Percentiles rank a stretch among this genome's conserved stretches.
Conservation (phyloP, 225 moss, liverwort and hornwort species). For the Anthoceros angustus region DNA sequence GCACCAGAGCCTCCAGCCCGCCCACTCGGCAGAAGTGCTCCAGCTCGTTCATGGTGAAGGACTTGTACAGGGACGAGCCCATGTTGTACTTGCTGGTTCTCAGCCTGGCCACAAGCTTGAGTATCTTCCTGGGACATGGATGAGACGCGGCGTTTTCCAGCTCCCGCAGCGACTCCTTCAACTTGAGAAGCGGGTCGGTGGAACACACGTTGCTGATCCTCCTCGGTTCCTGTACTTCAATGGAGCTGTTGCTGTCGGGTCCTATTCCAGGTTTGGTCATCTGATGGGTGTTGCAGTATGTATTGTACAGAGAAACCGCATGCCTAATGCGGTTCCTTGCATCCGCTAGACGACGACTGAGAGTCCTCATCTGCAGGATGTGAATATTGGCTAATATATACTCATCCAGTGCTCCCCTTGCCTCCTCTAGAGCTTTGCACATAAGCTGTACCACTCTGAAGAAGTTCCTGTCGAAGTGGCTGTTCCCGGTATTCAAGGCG, state of each 20-base stretch:
- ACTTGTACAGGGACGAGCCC: constrained; percentile 6
- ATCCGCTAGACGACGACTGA: constrained; percentile 8
- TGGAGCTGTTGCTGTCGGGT: neutral
- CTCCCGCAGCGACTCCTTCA: constrained; percentile 9
- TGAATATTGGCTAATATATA: constrained; percentile 5
- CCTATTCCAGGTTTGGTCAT: neutral
- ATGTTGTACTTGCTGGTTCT: constrained; percentile 10
- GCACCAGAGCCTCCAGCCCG: constrained; percentile 16
- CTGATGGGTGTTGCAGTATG: constrained; percentile 10
- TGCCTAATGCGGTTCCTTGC: constrained; percentile 11
- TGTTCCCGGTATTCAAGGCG: constrained; percentile 13
- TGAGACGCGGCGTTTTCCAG: constrained; percentile 6
- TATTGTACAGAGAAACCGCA: constrained; percentile 12
- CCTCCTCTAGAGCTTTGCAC: constrained; percentile 12
- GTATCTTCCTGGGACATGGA: constrained; percentile 15
- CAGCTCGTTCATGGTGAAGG: constrained; percentile 12
- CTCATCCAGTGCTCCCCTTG: constrained; percentile 14
- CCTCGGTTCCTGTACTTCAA: neutral
- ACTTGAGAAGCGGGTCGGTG: constrained; percentile 7
- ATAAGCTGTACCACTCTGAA: constrained; percentile 16
- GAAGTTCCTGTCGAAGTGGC: constrained; percentile 14
- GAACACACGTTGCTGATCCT: neutral
- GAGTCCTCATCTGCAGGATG: constrained; percentile 12
- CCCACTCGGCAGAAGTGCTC: constrained; percentile 16
- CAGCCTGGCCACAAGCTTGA: constrained; percentile 19